phyloP scores from a whole-genome alignment of 2,329 filamentous ascomycete species.

The Aspergillus ruber region DNA sequence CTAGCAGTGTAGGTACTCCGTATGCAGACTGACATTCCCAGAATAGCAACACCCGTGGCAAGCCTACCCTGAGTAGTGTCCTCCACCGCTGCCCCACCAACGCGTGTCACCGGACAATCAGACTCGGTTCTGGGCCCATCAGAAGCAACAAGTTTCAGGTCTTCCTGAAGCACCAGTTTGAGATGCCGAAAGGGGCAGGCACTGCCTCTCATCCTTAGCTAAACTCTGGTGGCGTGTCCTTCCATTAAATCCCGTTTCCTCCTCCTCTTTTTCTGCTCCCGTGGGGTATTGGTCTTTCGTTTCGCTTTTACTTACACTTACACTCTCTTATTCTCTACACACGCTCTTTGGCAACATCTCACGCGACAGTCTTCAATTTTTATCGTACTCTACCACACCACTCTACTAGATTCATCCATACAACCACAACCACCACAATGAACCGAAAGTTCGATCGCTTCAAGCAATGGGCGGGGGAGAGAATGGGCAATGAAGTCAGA shows the following conservation, averaged over 20 bases:
- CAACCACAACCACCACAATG: slow-evolving; percentile 8
- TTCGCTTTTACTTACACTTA: no score
- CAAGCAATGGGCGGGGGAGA: slow-evolving; percentile 97
- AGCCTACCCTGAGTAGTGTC: not conserved
- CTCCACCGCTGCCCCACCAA: slow-evolving; percentile 19
- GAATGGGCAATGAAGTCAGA: slow-evolving; percentile 87
- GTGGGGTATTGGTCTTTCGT: not conserved
- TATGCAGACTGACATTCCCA: not conserved
- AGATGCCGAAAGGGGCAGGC: not conserved
- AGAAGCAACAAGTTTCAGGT: no score
- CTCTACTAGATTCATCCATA: not conserved
- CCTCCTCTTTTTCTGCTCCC: not conserved
- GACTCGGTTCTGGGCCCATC: not conserved
- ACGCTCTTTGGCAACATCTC: no score
- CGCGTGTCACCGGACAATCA: slow-evolving; percentile 23
- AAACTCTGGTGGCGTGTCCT: slow-evolving; percentile 31
- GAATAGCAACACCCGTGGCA: slow-evolving; percentile 1
- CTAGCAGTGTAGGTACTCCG: not conserved
- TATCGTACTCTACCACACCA: not conserved
- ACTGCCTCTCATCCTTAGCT: not conserved
- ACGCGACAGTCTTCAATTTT: no score
- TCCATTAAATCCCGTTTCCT: not conserved
- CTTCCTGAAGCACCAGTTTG: no score
- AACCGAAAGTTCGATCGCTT: slow-evolving; percentile 90
- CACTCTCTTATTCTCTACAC: slow-evolving; percentile 25